Evolutionary conservation across 352 stramenopile genomes (phyloP).

Genomic region (Phytopythium kandeliae): DNA sequence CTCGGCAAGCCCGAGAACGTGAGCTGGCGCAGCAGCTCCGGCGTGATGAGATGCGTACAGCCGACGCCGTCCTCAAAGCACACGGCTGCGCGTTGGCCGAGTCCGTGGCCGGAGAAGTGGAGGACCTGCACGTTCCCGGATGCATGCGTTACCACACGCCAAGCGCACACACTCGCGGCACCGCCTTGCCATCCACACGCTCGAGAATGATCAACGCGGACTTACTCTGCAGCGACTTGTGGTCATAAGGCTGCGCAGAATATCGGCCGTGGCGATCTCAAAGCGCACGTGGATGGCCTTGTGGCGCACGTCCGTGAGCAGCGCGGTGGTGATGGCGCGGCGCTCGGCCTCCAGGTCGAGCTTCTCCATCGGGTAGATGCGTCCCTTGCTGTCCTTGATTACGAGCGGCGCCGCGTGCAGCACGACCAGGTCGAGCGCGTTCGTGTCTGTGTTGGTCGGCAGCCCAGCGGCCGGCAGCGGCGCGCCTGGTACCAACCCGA

Average conservation of each 20-base stretch:
- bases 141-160: not conserved
- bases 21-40: slow-evolving; percentile 51
- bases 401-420: slow-evolving; percentile 77
- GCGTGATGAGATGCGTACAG: slow-evolving; percentile 71
- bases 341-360: slow-evolving; percentile 73
- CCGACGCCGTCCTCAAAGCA: slow-evolving; percentile 78
- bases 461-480: not conserved
- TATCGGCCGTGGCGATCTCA: slow-evolving; percentile 73
- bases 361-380: slow-evolving; percentile 82
- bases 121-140: slow-evolving; percentile 25
- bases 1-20: slow-evolving; percentile 44
- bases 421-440: slow-evolving; percentile 70
- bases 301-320: slow-evolving; percentile 64
- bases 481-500: slow-evolving; percentile 1
- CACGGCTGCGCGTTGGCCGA: slow-evolving; percentile 58
- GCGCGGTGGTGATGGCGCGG: slow-evolving; percentile 57
- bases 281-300: slow-evolving; percentile 76
- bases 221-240: slow-evolving; percentile 43
- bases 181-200: too few species aligned
- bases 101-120: slow-evolving; percentile 74
- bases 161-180: not conserved
- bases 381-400: slow-evolving; percentile 63
- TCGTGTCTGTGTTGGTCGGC: slow-evolving; percentile 18
- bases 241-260: slow-evolving; percentile 72
- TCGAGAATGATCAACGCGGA: too few species aligned